Evolutionary conservation across 2,329 filamentous ascomycete genomes (phyloP).

Genomic region (Setomelanomma holmii): DNA sequence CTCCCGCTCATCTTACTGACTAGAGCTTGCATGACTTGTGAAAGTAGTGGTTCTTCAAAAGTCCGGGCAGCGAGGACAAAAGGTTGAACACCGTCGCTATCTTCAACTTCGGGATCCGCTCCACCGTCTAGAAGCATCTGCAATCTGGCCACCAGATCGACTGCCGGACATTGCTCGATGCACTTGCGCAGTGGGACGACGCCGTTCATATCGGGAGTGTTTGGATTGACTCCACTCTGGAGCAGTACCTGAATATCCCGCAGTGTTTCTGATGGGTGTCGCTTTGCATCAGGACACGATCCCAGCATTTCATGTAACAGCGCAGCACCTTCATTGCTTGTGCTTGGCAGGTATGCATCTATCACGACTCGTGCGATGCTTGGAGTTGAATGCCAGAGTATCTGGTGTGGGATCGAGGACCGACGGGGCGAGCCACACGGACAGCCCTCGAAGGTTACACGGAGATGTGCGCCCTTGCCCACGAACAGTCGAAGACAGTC

Average conservation of each 20-base stretch:
- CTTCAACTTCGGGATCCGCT: conserved; percentile 38
- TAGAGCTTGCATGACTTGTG: conserved; percentile 33
- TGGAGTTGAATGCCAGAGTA: conserved; percentile 43
- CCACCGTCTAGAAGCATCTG: conserved; percentile 35
- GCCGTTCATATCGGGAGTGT: conserved; percentile 21
- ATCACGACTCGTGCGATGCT: conserved; percentile 30
- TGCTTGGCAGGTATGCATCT: conserved; percentile 20
- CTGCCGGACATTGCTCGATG: conserved; percentile 34
- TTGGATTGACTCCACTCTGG: conserved; percentile 35
- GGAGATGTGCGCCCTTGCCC: conserved; percentile 31
- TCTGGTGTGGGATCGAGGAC: conserved; percentile 40
- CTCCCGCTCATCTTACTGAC: conserved; percentile 31
- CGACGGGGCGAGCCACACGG: conserved; percentile 26
- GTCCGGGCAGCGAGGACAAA: conserved; percentile 35
- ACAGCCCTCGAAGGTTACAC: conserved; percentile 26
- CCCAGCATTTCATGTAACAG: conserved; percentile 41
- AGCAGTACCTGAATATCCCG: conserved; percentile 40
- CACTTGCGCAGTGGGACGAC: conserved; percentile 34
- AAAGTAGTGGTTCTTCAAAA: conserved; percentile 34
- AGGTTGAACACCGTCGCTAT: conserved; percentile 26
- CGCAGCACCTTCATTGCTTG: conserved; percentile 21
- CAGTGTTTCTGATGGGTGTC: conserved; percentile 39
- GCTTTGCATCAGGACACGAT: conserved; percentile 37
- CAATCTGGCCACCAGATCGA: conserved; percentile 35
- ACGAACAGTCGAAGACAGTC: conserved; percentile 39